Base-by-base conservation (phyloP, 441 rosid genomes). In the Viola pubescens region DNA sequence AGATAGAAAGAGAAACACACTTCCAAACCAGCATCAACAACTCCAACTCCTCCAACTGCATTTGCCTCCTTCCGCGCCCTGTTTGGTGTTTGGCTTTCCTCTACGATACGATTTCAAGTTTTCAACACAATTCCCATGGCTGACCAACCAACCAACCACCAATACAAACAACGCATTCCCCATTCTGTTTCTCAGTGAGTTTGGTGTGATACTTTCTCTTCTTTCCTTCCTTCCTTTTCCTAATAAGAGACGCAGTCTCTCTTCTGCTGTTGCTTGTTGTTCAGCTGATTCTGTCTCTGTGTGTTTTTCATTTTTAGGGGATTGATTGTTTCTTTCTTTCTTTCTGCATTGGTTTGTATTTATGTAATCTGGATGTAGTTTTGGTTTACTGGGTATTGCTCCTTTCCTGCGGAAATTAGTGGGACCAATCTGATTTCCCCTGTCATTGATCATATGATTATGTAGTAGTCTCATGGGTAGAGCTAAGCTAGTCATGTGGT, bases 1-100 rank as follows among this genome's bases (percentile, higher is more conserved):
- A 55, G 11, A 54, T 40, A 66, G 56, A 66, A 57, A 64, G 45
- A 61, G 63, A 58, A 3, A 43, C 46, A 43, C 46, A 43, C 10
- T 9, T 9, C 46, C 46, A 6, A 43, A 43, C 7, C 7, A 9
- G 10, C 14, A 62, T 3, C 6, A 13, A 13, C 34, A 42, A 26
- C 59, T 46, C 58, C 37, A 48, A n/a, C 6, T n/a, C 54, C 52
- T 10, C 57, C 52, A 47, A 53, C 12, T 13, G 12, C 68, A 6
- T 53, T 65, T 7, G 5, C 58, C 56, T 44, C 50, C 46, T 16
- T 10, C 61, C 6, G 34, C 8, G 26, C 48, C 54, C 73, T 56
- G 56, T 53, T 64, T 51, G 43, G 56, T 43, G 34, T 12, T 51
- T 48, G 67, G 72, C 65, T 73, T 56, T 54, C 66, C 65, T 75